phyloP scores from a whole-genome alignment of 768 basidiomycete genomes.

The Boletus tylopilopsis region DNA sequence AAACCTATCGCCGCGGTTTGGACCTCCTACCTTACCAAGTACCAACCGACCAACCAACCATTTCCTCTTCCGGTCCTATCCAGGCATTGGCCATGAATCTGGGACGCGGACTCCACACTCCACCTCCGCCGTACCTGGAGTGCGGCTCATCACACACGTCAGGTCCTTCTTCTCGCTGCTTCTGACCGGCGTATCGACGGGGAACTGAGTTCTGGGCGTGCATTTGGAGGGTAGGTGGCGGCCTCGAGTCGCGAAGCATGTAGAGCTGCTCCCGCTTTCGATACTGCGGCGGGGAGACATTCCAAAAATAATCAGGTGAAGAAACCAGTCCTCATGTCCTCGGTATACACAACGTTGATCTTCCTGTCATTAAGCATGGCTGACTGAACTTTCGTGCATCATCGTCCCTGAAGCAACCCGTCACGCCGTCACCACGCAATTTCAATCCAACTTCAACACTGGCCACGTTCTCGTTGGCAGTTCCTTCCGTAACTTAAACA shows the following conservation, averaged over 20 bases:
- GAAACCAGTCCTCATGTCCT: neutral
- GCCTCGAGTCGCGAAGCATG: no score
- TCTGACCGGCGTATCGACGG: neutral
- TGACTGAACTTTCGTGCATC: no score
- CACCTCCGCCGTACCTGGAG: conserved; percentile 5
- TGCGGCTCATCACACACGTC: neutral
- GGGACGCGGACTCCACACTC: neutral
- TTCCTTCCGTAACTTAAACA: neutral
- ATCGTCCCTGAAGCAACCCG: neutral
- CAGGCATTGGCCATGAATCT: neutral
- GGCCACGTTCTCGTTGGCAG: neutral
- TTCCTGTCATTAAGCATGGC: neutral
- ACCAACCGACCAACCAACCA: no score
- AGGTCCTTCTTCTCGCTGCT: neutral
- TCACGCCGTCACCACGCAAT: neutral
- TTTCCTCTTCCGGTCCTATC: no score
- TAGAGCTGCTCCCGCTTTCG: no score
- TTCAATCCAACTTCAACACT: neutral
- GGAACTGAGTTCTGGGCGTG: neutral
- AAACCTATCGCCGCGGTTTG: no score
- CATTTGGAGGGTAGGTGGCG: no score
- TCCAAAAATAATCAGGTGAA: no score
- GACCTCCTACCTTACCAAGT: no score
- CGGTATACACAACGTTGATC: neutral
- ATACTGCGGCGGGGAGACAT: no score